Percentiles rank a stretch among this genome's conserved stretches.
These are phyloP conservation scores for Aspergillus japonicus DNA, from an alignment of 2,329 filamentous ascomycete species.

Conservation along the genomic window DNA sequence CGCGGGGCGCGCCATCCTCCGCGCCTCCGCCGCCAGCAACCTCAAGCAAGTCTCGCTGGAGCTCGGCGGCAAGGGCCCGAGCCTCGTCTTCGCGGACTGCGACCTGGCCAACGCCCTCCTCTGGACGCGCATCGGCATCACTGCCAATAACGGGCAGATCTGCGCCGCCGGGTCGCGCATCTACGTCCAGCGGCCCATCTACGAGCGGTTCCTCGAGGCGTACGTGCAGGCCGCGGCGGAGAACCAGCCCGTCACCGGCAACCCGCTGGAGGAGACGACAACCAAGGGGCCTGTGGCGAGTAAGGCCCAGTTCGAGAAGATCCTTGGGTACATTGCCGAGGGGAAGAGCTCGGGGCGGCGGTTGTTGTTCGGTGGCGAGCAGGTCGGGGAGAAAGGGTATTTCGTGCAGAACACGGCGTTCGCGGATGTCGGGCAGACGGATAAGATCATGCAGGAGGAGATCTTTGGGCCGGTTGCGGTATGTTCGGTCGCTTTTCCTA, in stretches of 20 bases:
- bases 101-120: constrained; percentile 33
- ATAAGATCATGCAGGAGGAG: constrained; percentile 52
- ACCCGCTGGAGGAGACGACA: constrained; percentile 22
- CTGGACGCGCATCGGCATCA: constrained; percentile 32
- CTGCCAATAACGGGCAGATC: constrained; percentile 33
- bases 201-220: constrained; percentile 29
- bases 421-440: constrained; percentile 50
- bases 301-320: constrained; percentile 21
- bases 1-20: constrained; percentile 30
- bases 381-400: constrained; percentile 48
- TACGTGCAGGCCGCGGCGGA: constrained; percentile 50
- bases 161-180: constrained; percentile 34
- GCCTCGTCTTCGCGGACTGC: constrained; percentile 36
- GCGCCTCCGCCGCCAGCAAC: constrained; percentile 30
- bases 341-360: constrained; percentile 22
- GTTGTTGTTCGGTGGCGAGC: constrained; percentile 25
- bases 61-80: constrained; percentile 36
- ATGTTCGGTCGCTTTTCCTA: background rate
- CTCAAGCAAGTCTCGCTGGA: constrained; percentile 38
- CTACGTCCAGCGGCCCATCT: constrained; percentile 34
- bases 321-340: constrained; percentile 25
- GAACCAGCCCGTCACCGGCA: constrained; percentile 44
- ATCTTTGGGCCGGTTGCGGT: constrained; percentile 58
- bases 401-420: constrained; percentile 64
- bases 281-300: constrained; percentile 28